Conservation (phyloP, 2,329 filamentous ascomycete genomes). For the Amylocarpus encephaloides region DNA sequence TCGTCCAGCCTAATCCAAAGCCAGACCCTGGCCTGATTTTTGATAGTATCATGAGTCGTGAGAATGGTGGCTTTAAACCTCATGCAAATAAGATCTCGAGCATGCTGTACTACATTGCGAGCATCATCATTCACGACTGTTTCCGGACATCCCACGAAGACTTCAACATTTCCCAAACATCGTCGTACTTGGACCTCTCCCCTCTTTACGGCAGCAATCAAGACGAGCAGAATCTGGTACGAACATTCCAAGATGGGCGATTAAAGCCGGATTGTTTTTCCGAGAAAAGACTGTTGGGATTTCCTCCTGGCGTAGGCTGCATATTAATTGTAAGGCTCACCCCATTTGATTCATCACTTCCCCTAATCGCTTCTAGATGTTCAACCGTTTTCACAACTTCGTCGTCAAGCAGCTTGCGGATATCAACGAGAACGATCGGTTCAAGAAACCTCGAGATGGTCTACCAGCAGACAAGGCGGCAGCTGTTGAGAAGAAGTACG, state of each 20-base stretch:
- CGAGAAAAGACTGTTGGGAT: conserved; percentile 62
- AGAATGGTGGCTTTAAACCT: conserved; percentile 43
- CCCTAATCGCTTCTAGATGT: conserved; percentile 38
- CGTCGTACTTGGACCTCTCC: conserved; percentile 68
- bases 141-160: conserved; percentile 58
- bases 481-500: conserved; percentile 58
- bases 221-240: conserved; percentile 42
- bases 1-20: conserved; percentile 52
- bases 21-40: conserved; percentile 61
- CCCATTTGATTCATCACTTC: not conserved
- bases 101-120: conserved; percentile 68
- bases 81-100: conserved; percentile 69
- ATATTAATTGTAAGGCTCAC: conserved; percentile 55
- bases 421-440: conserved; percentile 82
- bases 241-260: conserved; percentile 62
- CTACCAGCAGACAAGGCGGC: conserved; percentile 33
- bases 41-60: conserved; percentile 52
- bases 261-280: conserved; percentile 69
- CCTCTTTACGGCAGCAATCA: conserved; percentile 64
- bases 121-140: conserved; percentile 60
- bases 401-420: conserved; percentile 67
- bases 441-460: conserved; percentile 58
- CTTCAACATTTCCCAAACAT: conserved; percentile 58
- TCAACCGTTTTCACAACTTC: conserved; percentile 72
- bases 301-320: conserved; percentile 62